These are phyloP conservation scores for Musa troglodytarum DNA, from an alignment of 176 grass and related monocot genomes.

Conservation along the genomic window DNA sequence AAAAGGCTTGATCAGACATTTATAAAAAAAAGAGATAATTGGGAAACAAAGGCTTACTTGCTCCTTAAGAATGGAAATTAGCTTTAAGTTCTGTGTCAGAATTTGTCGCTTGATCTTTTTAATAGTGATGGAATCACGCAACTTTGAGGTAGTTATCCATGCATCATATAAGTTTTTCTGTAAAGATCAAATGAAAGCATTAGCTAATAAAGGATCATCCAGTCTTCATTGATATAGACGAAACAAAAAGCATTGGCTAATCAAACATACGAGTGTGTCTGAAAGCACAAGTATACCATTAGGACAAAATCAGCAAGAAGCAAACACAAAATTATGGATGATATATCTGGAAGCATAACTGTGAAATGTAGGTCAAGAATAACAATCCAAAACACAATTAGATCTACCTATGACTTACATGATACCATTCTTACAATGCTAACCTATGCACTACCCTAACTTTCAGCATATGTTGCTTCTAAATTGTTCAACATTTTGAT, in stretches of 20 bases:
- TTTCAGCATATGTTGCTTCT: background rate
- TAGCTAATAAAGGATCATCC: background rate
- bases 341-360: background rate
- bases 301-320: background rate
- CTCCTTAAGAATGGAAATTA: constrained; percentile 22
- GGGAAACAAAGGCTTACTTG: constrained; percentile 20
- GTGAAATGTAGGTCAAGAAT: background rate
- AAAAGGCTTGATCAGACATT: background rate
- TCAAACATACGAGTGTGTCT: background rate
- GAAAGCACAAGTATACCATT: background rate
- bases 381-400: background rate
- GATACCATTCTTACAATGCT: background rate
- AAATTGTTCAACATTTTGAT: background rate
- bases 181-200: constrained; percentile 1
- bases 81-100: constrained; percentile 21
- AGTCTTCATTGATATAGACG: background rate
- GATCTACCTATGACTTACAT: background rate
- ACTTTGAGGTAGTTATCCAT: constrained; percentile 8
- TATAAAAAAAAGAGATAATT: background rate
- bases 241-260: background rate
- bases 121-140: constrained; percentile 23
- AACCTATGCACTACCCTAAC: background rate
- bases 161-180: constrained; percentile 20
- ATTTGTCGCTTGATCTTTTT: constrained; percentile 18
- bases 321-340: background rate